phyloP scores from a whole-genome alignment of 2,329 filamentous ascomycete species.

The Basipetospora chlamydospora region DNA sequence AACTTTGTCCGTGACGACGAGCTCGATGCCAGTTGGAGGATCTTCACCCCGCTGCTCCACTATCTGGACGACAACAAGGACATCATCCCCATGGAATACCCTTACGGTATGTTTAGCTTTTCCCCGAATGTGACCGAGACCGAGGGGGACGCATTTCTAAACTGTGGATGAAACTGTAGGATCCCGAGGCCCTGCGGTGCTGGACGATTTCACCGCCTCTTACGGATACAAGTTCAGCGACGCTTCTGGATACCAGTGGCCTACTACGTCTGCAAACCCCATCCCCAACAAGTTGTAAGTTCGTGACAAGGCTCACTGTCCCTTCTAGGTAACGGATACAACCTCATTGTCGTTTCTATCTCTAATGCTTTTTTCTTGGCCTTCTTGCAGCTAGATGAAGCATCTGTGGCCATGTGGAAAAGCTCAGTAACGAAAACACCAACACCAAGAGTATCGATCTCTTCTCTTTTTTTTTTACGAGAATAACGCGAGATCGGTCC shows the following conservation, averaged over 20 bases:
- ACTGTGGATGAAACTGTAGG: too few species aligned
- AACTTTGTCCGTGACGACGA: conserved; percentile 98
- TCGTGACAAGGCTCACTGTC: too few species aligned
- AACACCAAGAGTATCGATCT: too few species aligned
- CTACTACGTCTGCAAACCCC: conserved; percentile 52
- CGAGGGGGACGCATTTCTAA: too few species aligned
- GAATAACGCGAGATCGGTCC: too few species aligned
- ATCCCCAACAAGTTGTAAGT: conserved; percentile 70
- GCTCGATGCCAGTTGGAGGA: conserved; percentile 93
- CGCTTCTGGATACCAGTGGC: conserved; percentile 91
- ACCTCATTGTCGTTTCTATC: too few species aligned
- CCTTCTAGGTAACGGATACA: too few species aligned
- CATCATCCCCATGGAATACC: conserved; percentile 98
- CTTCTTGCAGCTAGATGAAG: too few species aligned
- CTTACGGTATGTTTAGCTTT: conserved; percentile 60
- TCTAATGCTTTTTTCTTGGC: too few species aligned
- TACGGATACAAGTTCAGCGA: conserved; percentile 99
- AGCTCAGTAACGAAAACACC: too few species aligned
- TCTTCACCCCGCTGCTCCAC: conserved; percentile 93
- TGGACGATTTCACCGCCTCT: conserved; percentile 95
- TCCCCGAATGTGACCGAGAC: not conserved
- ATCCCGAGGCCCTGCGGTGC: conserved; percentile 85
- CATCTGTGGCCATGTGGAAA: too few species aligned
- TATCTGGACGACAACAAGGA: conserved; percentile 99
- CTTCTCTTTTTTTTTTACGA: too few species aligned